Conservation (phyloP, 2,329 filamentous ascomycete genomes). For the Raffaelea albimanens region DNA sequence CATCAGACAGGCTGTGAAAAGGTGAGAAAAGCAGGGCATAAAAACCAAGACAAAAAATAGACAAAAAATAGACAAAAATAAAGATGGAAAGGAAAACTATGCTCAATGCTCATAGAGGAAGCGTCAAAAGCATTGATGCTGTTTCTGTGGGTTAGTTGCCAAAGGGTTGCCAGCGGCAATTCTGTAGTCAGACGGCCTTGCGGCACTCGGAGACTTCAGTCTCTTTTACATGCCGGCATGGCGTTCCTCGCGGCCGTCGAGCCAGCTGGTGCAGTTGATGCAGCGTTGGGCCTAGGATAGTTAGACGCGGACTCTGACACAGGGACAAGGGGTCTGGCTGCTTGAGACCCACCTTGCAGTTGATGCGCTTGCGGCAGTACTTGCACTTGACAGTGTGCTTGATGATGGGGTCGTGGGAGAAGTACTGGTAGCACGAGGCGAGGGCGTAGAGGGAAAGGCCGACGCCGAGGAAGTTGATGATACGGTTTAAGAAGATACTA, state of each 20-base stretch:
- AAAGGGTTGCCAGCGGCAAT: too few relatives aligned
- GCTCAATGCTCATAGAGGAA: too few relatives aligned
- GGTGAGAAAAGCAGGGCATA: not conserved
- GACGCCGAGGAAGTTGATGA: constrained; percentile 57
- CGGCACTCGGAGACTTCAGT: too few relatives aligned
- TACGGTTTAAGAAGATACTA: constrained; percentile 46
- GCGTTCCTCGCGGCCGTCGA: constrained; percentile 38
- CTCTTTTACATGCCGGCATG: constrained; percentile 8
- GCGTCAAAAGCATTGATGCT: too few relatives aligned
- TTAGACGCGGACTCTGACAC: not conserved
- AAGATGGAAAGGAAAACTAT: too few relatives aligned
- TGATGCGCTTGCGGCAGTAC: constrained; percentile 56
- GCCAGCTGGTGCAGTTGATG: constrained; percentile 41
- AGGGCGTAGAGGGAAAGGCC: constrained; percentile 57
- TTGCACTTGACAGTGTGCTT: constrained; percentile 60
- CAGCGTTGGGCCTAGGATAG: constrained; percentile 30
- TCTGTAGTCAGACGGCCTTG: too few relatives aligned
- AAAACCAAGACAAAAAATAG: not conserved
- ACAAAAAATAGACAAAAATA: not conserved
- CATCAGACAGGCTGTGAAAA: not conserved
- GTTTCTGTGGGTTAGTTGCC: too few relatives aligned
- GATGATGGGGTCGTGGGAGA: constrained; percentile 58
- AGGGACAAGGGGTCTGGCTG: not conserved
- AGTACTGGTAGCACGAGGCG: constrained; percentile 50
- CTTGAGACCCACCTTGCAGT: constrained; percentile 46